phyloP scores from a whole-genome alignment of 2,329 filamentous ascomycete species.

The Endothia cerciana region DNA sequence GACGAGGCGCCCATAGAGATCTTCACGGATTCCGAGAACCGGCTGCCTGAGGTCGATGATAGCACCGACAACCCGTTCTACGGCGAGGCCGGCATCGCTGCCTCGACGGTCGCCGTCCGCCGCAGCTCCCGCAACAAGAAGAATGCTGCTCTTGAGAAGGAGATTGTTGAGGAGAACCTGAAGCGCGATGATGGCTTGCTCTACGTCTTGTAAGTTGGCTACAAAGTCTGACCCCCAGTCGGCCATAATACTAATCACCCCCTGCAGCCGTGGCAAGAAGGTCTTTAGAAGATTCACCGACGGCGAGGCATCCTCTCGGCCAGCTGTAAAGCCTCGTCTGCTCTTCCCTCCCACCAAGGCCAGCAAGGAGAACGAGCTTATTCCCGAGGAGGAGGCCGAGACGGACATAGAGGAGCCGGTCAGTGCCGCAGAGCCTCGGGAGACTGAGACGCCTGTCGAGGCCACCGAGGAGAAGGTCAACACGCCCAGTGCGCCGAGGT shows the following conservation, averaged over 20 bases:
- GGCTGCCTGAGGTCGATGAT: slow-evolving; percentile 69
- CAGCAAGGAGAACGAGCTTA: slow-evolving; percentile 41
- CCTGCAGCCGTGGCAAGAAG: slow-evolving; percentile 75
- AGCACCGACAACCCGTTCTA: slow-evolving; percentile 75
- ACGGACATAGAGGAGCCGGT: slow-evolving; percentile 61
- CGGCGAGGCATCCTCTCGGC: slow-evolving; percentile 40
- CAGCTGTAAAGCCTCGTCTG: slow-evolving; percentile 66
- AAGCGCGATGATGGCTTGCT: slow-evolving; percentile 73
- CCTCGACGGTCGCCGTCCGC: slow-evolving; percentile 49
- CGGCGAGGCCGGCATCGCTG: slow-evolving; percentile 46
- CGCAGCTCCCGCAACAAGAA: slow-evolving; percentile 56
- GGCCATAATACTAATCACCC: slow-evolving; percentile 18
- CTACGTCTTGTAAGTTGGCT: slow-evolving; percentile 72
- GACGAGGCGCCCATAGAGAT: slow-evolving; percentile 67
- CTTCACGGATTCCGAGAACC: slow-evolving; percentile 80
- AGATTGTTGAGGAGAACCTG: slow-evolving; percentile 57
- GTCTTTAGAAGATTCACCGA: slow-evolving; percentile 71
- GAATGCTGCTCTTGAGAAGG: slow-evolving; percentile 58
- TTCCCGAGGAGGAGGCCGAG: slow-evolving; percentile 60
- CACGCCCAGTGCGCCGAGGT: slow-evolving; percentile 61
- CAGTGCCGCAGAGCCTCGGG: slow-evolving; percentile 31
- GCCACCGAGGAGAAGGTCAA: slow-evolving; percentile 40
- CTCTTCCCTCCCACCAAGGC: slow-evolving; percentile 63
- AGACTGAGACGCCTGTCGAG: slow-evolving; percentile 45
- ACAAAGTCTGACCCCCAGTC: not conserved